These are phyloP conservation scores for Sutorius eximius DNA, from an alignment of 1,284 basidiomycete species.

Conservation along the genomic window DNA sequence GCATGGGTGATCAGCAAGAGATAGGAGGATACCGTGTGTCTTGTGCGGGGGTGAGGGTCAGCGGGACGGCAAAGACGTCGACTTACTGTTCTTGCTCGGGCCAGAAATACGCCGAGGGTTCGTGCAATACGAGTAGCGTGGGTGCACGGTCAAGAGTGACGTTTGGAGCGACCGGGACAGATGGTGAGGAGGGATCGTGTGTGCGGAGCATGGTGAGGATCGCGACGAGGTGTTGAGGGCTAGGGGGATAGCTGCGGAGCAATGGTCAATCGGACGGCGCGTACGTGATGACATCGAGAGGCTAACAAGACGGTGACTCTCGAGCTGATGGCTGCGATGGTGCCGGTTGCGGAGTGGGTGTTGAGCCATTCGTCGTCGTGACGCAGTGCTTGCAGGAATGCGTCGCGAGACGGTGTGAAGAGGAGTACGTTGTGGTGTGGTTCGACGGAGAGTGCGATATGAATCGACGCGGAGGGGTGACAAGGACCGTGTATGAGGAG, in stretches of 20 bases:
- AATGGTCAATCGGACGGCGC: conserved; percentile 11
- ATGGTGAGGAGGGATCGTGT: conserved; percentile 24
- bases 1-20: conserved; percentile 35
- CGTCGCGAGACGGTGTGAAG: conserved; percentile 49
- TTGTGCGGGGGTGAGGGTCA: conserved; percentile 8
- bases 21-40: conserved; percentile 36
- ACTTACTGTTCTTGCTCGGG: conserved; percentile 33
- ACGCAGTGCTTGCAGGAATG: conserved; percentile 43
- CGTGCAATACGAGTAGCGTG: conserved; percentile 60
- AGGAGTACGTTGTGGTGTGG: conserved; percentile 45
- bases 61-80: background rate
- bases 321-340: conserved; percentile 40
- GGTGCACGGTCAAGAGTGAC: conserved; percentile 48
- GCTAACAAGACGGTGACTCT: conserved; percentile 58
- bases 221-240: conserved; percentile 55
- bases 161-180: conserved; percentile 29
- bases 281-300: conserved; percentile 8
- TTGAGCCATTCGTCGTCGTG: conserved; percentile 59
- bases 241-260: conserved; percentile 60
- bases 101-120: conserved; percentile 61
- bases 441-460: conserved; percentile 51
- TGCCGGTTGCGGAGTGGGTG: conserved; percentile 46
- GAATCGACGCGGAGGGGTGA: conserved; percentile 56
- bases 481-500: conserved; percentile 55
- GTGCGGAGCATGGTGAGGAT: conserved; percentile 55